Conservation (phyloP, 257 asterid species). For the Gentiana straminea region DNA sequence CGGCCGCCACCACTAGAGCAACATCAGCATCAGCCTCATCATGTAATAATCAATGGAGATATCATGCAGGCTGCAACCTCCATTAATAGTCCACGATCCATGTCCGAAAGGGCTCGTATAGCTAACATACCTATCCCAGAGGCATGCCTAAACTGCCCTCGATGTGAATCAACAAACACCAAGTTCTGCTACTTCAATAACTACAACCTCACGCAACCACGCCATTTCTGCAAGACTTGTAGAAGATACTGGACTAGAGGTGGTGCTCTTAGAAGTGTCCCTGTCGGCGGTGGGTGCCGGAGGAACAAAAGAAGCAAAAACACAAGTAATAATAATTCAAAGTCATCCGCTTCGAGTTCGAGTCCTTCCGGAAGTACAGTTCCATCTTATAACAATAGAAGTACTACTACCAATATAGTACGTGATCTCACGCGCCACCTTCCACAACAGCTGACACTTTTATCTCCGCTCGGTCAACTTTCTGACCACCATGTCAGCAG, state of each 20-base stretch:
- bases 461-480: slow-evolving; percentile 49
- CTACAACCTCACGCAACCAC: slow-evolving; percentile 70
- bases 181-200: slow-evolving; percentile 76
- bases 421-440: slow-evolving; percentile 22
- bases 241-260: slow-evolving; percentile 64
- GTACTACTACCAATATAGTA: slow-evolving; percentile 20
- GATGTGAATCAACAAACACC: slow-evolving; percentile 70
- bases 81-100: slow-evolving; percentile 50
- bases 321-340: slow-evolving; percentile 2
- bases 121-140: slow-evolving; percentile 87
- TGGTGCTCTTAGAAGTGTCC: slow-evolving; percentile 68
- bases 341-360: slow-evolving; percentile 5
- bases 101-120: slow-evolving; percentile 83
- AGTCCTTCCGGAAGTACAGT: slow-evolving; percentile 36
- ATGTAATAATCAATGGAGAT: no score
- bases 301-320: slow-evolving; percentile 53
- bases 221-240: slow-evolving; percentile 83
- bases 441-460: slow-evolving; percentile 7
- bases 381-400: slow-evolving; percentile 30
- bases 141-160: slow-evolving; percentile 65
- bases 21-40: no score
- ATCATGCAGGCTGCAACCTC: no score
- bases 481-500: slow-evolving; percentile 21
- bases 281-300: slow-evolving; percentile 76
- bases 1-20: slow-evolving; percentile 22